Percentiles rank a stretch among this genome's conserved stretches.
Conservation (phyloP, 768 basidiomycete species). For the Agaricus subrufescens region DNA sequence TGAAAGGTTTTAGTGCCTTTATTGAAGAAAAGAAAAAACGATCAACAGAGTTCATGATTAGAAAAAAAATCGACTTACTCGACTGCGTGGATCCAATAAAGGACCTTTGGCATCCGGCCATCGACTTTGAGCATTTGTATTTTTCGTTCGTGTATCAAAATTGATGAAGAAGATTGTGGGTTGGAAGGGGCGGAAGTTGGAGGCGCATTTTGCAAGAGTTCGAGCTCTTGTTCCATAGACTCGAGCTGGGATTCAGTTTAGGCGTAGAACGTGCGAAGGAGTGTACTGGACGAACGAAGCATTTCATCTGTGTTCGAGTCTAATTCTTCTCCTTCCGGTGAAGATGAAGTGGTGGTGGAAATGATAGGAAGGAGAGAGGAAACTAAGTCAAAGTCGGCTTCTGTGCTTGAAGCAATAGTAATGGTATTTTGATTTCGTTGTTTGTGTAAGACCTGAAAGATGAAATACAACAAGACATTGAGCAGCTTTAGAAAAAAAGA, state of each 20-base stretch:
- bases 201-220: slow-evolving; percentile 58
- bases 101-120: slow-evolving; percentile 52
- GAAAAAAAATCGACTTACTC: slow-evolving; percentile 37
- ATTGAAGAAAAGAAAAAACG: not conserved
- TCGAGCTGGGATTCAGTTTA: slow-evolving; percentile 66
- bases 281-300: slow-evolving; percentile 60
- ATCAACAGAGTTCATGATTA: too few relatives aligned
- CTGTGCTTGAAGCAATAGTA: slow-evolving; percentile 14
- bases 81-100: slow-evolving; percentile 71
- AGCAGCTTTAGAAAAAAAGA: not conserved
- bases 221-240: slow-evolving; percentile 66
- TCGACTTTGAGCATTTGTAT: slow-evolving; percentile 38
- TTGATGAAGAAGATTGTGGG: slow-evolving; percentile 21
- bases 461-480: not conserved
- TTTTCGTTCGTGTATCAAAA: slow-evolving; percentile 24
- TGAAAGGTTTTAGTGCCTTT: slow-evolving; percentile 88
- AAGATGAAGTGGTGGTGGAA: slow-evolving; percentile 3
- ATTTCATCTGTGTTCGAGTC: slow-evolving; percentile 61
- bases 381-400: slow-evolving; percentile 60
- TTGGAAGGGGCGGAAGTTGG: slow-evolving; percentile 26
- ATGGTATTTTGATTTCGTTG: slow-evolving; percentile 38
- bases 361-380: slow-evolving; percentile 49
- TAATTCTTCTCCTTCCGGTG: slow-evolving; percentile 26
- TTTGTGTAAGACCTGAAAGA: slow-evolving; percentile 45
- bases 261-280: slow-evolving; percentile 68